These are phyloP conservation scores for Calamus simplicifolius DNA, from an alignment of 176 grass and related monocot genomes.

Conservation along the genomic window DNA sequence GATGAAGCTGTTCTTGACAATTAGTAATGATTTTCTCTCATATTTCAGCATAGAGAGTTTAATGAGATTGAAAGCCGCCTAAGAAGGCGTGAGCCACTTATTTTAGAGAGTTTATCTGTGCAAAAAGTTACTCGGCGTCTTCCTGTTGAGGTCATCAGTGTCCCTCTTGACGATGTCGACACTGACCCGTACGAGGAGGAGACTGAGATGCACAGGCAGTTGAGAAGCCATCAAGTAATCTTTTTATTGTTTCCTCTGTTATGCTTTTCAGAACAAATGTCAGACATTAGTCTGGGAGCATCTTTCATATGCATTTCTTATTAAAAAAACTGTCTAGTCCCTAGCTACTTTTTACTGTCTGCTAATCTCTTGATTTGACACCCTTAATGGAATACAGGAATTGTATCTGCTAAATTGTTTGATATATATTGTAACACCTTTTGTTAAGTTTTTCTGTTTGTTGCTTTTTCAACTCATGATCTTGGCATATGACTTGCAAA, in stretches of 20 bases:
- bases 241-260: neutral
- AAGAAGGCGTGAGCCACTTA: conserved; percentile 45
- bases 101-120: conserved; percentile 53
- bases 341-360: too few species aligned
- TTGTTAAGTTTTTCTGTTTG: too few species aligned
- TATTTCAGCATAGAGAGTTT: conserved; percentile 79
- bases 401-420: neutral
- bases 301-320: too few species aligned
- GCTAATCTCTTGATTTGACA: too few species aligned
- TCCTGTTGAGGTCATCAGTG: conserved; percentile 66
- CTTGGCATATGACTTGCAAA: too few species aligned
- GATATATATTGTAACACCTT: neutral
- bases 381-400: neutral
- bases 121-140: conserved; percentile 65
- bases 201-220: conserved; percentile 59
- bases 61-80: conserved; percentile 72
- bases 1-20: neutral
- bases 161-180: conserved; percentile 72
- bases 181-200: conserved; percentile 55
- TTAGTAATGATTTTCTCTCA: neutral
- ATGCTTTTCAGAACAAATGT: too few species aligned
- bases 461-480: too few species aligned
- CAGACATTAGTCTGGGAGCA: too few species aligned
- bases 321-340: too few species aligned
- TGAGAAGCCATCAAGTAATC: conserved; percentile 81